Base-by-base conservation (phyloP, 2,329 filamentous ascomycete species). In the Pseudocercospora ulei region DNA sequence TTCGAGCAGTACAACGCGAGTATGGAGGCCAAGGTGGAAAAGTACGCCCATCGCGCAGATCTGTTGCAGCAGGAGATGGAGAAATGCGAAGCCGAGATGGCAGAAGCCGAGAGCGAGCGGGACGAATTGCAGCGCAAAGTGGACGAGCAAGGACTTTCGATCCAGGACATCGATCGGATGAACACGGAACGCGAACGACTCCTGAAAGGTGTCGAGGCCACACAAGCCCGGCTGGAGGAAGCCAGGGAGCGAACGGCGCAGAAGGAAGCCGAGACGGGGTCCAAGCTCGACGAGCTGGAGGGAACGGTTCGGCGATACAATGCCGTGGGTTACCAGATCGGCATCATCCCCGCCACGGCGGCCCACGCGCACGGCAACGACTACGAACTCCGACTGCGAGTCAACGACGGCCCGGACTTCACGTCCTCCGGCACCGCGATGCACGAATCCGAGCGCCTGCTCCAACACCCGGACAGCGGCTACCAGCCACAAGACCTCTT, bases 151-250 rank as follows among this genome's bases (percentile, higher is more conserved):
- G 90, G 90, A 2, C 87, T 98, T 59, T 92, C 86, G 55, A 92
- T 95, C 65, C 82, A 90, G 65, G 90, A 98, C 72, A 96, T 98
- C 58, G 90, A 98, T 71, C 85, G 90, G 62, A 95, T 98, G 88
- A 94, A 86, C 52, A 80, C 83, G 22, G 90, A 98, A 61, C 79
- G 87, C 37, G 90, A 98, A 56, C 78, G 90, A 30, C 72, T 98
- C n/a, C 84, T 93, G 49, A 87, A 81, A 54, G 82, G 80, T 26
- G 80, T 94, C 28, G 85, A 94, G 53, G 74, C 78, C 2, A 82
- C 84, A 0, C 71, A 76, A 4, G 70, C 75, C 38, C 74, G 84
- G 36, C 69, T 95, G 0, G 87, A 95, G 41, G 90, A 96, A 47
- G 74, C 80, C 5, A 92, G 92, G 66, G 80, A 75, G 49, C 80